Evolutionary conservation across 2,329 filamentous ascomycete species (phyloP).

Genomic region (Calonectria pauciramosa): DNA sequence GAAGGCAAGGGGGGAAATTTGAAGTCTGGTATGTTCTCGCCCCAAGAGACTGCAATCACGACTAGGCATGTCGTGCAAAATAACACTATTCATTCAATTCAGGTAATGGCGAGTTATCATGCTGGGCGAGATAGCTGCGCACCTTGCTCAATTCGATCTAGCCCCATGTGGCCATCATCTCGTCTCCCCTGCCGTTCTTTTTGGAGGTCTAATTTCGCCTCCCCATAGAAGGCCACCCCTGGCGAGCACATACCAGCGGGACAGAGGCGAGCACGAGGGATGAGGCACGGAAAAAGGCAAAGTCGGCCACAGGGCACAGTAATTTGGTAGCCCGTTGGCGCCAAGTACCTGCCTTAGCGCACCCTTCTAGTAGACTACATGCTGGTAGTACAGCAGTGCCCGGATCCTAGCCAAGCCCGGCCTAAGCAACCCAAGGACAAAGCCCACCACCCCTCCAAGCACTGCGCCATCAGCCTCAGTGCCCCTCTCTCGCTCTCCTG

Average conservation of each 20-base stretch:
- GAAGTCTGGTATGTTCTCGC: neutral
- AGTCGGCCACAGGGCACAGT: constrained; percentile 4
- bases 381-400: neutral
- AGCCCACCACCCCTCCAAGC: constrained; percentile 19
- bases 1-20: neutral
- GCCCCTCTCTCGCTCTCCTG: neutral
- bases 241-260: constrained; percentile 16
- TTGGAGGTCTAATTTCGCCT: constrained; percentile 40
- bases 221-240: constrained; percentile 18
- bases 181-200: constrained; percentile 18
- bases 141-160: constrained; percentile 7
- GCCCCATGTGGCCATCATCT: constrained; percentile 12
- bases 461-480: constrained; percentile 16
- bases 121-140: neutral
- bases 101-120: constrained; percentile 7
- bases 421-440: neutral
- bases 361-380: constrained; percentile 8
- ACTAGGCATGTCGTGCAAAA: neutral
- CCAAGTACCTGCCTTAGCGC: constrained; percentile 44
- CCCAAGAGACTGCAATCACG: neutral
- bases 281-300: constrained; percentile 10
- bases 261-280: constrained; percentile 1
- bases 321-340: constrained; percentile 4
- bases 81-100: constrained; percentile 1
- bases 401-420: constrained; percentile 7